Evolutionary conservation across 1,139 yeast genomes (phyloP).

Genomic region (Taphrina sp.): DNA sequence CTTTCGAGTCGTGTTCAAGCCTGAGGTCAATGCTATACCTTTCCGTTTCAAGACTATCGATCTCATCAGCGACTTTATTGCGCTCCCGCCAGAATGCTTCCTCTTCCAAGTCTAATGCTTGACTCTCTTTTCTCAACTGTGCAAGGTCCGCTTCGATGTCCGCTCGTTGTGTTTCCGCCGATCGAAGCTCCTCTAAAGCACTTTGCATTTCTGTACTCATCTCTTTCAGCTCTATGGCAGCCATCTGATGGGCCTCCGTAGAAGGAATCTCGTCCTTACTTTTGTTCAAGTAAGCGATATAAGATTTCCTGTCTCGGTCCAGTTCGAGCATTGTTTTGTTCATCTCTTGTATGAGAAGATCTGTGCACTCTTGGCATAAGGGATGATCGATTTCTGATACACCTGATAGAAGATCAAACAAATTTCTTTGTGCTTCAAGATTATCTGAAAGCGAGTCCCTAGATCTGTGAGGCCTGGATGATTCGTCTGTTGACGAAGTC

Average conservation of each 20-base stretch:
- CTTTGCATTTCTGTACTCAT: constrained; percentile 47
- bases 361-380: constrained; percentile 75
- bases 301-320: constrained; percentile 74
- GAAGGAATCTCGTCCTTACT: constrained; percentile 58
- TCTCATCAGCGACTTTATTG: constrained; percentile 18
- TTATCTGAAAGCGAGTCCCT: constrained; percentile 46
- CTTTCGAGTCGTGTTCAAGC: constrained; percentile 35
- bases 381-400: constrained; percentile 85
- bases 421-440: constrained; percentile 54
- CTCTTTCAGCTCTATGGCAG: constrained; percentile 49
- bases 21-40: constrained; percentile 37
- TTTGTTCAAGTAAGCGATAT: constrained; percentile 67
- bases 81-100: constrained; percentile 31
- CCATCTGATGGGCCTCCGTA: constrained; percentile 49
- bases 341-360: constrained; percentile 54
- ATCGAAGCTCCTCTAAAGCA: constrained; percentile 43
- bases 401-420: constrained; percentile 63
- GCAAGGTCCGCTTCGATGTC: constrained; percentile 43
- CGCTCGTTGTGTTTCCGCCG: constrained; percentile 43
- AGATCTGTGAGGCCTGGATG: constrained; percentile 32
- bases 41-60: constrained; percentile 33
- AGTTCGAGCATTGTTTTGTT: constrained; percentile 70
- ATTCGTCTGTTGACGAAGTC: constrained; percentile 42
- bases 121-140: constrained; percentile 41
- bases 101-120: constrained; percentile 38